These are phyloP conservation scores for Evansstolkia leycettana DNA, from an alignment of 495 filamentous ascomycete genomes.

Conservation along the genomic window DNA sequence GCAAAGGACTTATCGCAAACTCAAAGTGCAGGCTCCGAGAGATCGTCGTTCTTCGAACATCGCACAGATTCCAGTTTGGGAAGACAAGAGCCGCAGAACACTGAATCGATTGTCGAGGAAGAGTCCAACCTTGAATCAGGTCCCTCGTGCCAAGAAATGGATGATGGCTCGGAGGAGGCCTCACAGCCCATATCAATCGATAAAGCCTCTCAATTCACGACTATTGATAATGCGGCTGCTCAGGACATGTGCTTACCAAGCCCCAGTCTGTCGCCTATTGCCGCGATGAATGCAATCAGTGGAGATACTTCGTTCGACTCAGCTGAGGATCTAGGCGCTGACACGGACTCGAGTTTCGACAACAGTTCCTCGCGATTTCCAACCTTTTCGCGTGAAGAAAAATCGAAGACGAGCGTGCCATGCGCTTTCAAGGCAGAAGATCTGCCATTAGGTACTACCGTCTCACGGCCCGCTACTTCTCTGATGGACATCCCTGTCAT, in stretches of 20 bases:
- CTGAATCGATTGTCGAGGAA: conserved; percentile 1
- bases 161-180: conserved; percentile 9
- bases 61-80: conserved; percentile 3
- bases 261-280: conserved; percentile 85
- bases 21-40: conserved; percentile 8
- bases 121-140: conserved; percentile 7
- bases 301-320: conserved; percentile 33
- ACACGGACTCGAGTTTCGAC: conserved; percentile 35
- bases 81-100: conserved; percentile 6
- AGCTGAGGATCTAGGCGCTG: conserved; percentile 28
- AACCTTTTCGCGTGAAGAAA: conserved; percentile 11
- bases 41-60: conserved; percentile 4
- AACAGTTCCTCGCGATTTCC: conserved; percentile 18
- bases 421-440: conserved; percentile 3
- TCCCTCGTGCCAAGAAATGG: conserved; percentile 12
- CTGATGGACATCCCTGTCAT: conserved; percentile 69
- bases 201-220: conserved; percentile 19
- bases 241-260: conserved; percentile 91
- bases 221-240: conserved; percentile 47
- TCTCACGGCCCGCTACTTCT: conserved; percentile 23
- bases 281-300: conserved; percentile 54
- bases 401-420: conserved; percentile 3
- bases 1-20: conserved; percentile 8
- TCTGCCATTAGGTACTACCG: conserved; percentile 2
- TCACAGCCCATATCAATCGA: conserved; percentile 13